A percentile compares a stretch with the other conserved stretches of the same genome.
phyloP scores from a whole-genome alignment of 129 eudicot species.

The Gnaphalium uliginosum region DNA sequence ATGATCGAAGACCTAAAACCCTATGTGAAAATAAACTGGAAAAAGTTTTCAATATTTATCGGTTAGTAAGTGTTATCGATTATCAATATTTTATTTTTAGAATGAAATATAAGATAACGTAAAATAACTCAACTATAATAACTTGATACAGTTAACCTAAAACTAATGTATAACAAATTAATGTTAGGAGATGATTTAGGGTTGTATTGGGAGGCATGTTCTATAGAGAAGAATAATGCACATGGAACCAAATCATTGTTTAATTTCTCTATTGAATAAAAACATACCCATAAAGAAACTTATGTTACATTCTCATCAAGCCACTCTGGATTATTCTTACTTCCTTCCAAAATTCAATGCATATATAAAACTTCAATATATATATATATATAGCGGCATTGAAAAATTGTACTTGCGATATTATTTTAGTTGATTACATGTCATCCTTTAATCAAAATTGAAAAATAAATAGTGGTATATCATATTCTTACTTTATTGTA shows the following conservation, averaged over 20 bases:
- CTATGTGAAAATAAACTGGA: too few relatives aligned
- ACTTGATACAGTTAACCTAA: background rate
- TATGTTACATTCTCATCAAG: constrained; percentile 41
- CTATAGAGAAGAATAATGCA: constrained; percentile 56
- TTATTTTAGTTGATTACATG: too few relatives aligned
- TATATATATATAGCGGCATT: too few relatives aligned
- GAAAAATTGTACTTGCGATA: too few relatives aligned
- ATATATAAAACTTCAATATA: constrained; percentile 32
- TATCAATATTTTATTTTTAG: too few relatives aligned
- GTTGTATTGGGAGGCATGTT: constrained; percentile 63
- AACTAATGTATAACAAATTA: background rate
- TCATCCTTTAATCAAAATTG: too few relatives aligned
- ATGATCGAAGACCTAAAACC: too few relatives aligned
- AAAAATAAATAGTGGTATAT: too few relatives aligned
- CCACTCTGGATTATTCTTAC: constrained; percentile 86
- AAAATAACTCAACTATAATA: background rate
- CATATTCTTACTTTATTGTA: too few relatives aligned
- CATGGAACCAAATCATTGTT: constrained; percentile 81
- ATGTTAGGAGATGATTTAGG: constrained; percentile 15
- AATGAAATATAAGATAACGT: background rate
- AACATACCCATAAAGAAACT: constrained; percentile 29
- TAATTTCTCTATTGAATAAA: constrained; percentile 30
- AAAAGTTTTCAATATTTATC: too few relatives aligned
- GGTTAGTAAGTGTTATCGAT: too few relatives aligned
- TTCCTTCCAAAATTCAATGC: constrained; percentile 64